Evolutionary conservation across 139 green algal species (phyloP), one percentile per base, ranked within the genome.

Genomic region (Pleodorina starrii): DNA sequence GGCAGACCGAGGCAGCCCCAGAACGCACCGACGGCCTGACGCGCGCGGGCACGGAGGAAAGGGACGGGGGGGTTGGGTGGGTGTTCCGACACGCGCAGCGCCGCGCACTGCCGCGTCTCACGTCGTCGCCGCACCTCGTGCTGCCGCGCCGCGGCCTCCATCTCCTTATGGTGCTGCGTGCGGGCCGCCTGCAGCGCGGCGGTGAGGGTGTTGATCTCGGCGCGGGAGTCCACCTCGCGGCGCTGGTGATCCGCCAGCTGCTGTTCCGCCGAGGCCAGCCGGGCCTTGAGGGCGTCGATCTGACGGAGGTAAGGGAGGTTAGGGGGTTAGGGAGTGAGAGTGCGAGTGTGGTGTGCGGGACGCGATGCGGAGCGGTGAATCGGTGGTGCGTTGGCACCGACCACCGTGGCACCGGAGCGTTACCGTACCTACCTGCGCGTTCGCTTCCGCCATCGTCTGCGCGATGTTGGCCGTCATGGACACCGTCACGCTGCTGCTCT

Each of bases 381-480:
- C n/a, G n/a, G n/a, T n/a, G n/a, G n/a, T n/a, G n/a, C n/a, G n/a
- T n/a, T n/a, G n/a, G n/a, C n/a, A n/a, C n/a, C n/a, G n/a, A n/a
- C n/a, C n/a, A n/a, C n/a, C n/a, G n/a, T n/a, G n/a, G n/a, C n/a
- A n/a, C n/a, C n/a, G n/a, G n/a, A n/a, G n/a, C n/a, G n/a, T n/a
- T n/a, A n/a, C 68, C 48, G 23, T 43, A 57, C 79, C 36, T 38
- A 86, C 75, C 51, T 93, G 88, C 11, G 84, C 42, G 16, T 87
- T 89, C 7, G 91, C 78, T 17, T 90, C 92, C 12, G 85, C 59
- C 89, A 95, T 90, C 44, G 87, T 85, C 74, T 92, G 84, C 29
- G 93, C 91, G 42, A 95, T 89, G 71, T 92, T 78, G 14, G 92
- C 79, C 42, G 91, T 95, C 91, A 95, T 93, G 74, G 77, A 87